Evolutionary conservation across 164 flowering plant species (phyloP).

Genomic region (Vitis labrusca): DNA sequence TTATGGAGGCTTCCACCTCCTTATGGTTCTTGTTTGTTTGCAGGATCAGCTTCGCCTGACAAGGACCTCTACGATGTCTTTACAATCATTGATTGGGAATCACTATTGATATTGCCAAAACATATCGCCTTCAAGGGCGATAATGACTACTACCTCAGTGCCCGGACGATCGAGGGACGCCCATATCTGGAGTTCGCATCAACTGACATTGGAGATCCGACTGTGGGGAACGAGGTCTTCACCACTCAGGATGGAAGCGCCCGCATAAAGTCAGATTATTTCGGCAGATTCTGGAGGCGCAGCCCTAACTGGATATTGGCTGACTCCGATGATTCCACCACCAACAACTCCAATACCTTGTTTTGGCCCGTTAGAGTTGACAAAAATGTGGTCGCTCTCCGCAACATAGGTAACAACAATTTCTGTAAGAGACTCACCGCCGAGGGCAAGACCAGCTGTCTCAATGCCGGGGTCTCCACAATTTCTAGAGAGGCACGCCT

Average conservation of each 20-base stretch:
- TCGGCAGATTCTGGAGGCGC: not conserved
- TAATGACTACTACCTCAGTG: not conserved
- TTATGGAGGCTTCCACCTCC: too few relatives aligned
- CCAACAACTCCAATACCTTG: not conserved
- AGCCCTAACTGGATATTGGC: conserved; percentile 6
- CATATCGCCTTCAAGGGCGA: not conserved
- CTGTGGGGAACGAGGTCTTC: not conserved
- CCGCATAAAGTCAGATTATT: conserved; percentile 4
- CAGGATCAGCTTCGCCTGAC: not conserved
- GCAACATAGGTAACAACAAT: conserved; percentile 1
- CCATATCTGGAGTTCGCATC: not conserved
- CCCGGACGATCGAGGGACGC: not conserved
- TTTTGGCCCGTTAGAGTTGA: conserved; percentile 13
- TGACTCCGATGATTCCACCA: not conserved
- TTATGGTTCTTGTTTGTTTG: not conserved
- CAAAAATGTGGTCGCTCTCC: conserved; percentile 9
- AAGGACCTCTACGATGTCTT: not conserved
- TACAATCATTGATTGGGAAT: conserved; percentile 10
- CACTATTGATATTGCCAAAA: conserved; percentile 1
- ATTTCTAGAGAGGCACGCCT: not conserved
- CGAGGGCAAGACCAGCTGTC: conserved; percentile 3
- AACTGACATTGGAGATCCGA: not conserved
- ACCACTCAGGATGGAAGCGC: conserved; percentile 5
- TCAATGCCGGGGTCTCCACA: not conserved
- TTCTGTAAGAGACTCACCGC: conserved; percentile 2